Percentiles rank a stretch among this genome's conserved stretches.
Evolutionary conservation across 805 yeast species (phyloP).

Genomic region (Barnettozyma pratensis): DNA sequence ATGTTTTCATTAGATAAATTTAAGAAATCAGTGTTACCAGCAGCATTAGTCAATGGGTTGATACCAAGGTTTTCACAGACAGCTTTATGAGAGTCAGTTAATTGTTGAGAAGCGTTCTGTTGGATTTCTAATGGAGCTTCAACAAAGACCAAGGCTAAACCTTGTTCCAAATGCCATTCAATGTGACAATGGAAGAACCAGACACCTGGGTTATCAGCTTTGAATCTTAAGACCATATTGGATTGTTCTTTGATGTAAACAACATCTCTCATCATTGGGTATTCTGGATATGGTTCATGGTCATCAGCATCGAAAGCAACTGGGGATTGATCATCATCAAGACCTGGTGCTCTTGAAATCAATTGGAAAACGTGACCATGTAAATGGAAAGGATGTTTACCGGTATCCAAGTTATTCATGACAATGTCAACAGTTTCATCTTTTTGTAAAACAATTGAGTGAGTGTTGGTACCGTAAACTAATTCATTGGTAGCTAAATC

Average conservation of each 20-base stretch:
- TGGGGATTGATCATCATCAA: constrained; percentile 44
- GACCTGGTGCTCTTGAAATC: constrained; percentile 45
- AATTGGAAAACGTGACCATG: constrained; percentile 73
- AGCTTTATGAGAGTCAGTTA: constrained; percentile 55
- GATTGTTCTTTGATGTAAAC: constrained; percentile 78
- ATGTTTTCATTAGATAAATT: constrained; percentile 72
- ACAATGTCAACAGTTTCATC: constrained; percentile 61
- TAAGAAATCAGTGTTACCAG: constrained; percentile 64
- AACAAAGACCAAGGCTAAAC: constrained; percentile 72
- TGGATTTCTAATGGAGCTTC: constrained; percentile 81
- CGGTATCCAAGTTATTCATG: constrained; percentile 73
- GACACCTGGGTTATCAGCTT: constrained; percentile 94
- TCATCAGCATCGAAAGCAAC: constrained; percentile 49
- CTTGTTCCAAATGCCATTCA: constrained; percentile 97
- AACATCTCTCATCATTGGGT: constrained; percentile 84
- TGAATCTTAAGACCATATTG: constrained; percentile 78
- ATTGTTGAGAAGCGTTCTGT: constrained; percentile 42
- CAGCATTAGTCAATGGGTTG: constrained; percentile 75
- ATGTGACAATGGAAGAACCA: constrained; percentile 99
- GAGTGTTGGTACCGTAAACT: constrained; percentile 56
- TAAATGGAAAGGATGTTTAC: constrained; percentile 75
- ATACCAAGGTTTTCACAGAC: constrained; percentile 58
- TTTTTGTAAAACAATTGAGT: constrained; percentile 19
- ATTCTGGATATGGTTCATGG: constrained; percentile 52
- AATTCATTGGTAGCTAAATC: constrained; percentile 45